Evolutionary conservation across 2,329 filamentous ascomycete species (phyloP), one percentile per base, ranked within the genome.

Genomic region (Colletotrichum acutatum): DNA sequence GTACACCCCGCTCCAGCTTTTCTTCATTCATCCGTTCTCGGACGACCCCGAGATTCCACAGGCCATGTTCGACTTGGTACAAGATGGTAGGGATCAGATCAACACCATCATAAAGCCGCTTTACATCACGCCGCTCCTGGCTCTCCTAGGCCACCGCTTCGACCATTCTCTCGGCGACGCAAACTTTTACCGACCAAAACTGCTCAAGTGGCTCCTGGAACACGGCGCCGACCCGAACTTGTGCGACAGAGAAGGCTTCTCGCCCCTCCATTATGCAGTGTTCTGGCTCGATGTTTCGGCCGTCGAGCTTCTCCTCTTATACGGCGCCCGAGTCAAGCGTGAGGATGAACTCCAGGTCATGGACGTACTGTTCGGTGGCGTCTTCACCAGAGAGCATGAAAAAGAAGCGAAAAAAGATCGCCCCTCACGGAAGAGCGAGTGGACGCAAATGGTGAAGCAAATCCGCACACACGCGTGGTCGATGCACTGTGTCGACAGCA

Each of bases 271-370:
- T 37, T 63, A 68, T 52, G 64, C 64, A 14, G 64, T 54, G 16
- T 71, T 71, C 28, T 71, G 68, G 68, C 64, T 71, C 56, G 68
- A 71, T n/a, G 6, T n/a, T 3, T 3, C 6, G 14, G 68, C 68
- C 2, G 30, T 68, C 22, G 12, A 26, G 3, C n/a, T 71, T 5
- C 68, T 71, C n/a, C 19, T 71, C 12, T n/a, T 42, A 2, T 62
- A 28, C n/a, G 68, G 65, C 28, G 64, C 68, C 19, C 22, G 24
- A 9, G 42, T 42, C 22, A 26, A 56, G 8, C 30, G 7, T 6
- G 3, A 11, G 5, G 22, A 24, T 19, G 19, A n/a, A 14, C 58
- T 22, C 14, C 58, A 52, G 32, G 26, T 59, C 22, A n/a, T 72
- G 16, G 37, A 68, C 14, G 42, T 63, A 1, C 16, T 46, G 9